Base-by-base conservation (phyloP, 345 rosid species). In the Limnanthes douglasii region DNA sequence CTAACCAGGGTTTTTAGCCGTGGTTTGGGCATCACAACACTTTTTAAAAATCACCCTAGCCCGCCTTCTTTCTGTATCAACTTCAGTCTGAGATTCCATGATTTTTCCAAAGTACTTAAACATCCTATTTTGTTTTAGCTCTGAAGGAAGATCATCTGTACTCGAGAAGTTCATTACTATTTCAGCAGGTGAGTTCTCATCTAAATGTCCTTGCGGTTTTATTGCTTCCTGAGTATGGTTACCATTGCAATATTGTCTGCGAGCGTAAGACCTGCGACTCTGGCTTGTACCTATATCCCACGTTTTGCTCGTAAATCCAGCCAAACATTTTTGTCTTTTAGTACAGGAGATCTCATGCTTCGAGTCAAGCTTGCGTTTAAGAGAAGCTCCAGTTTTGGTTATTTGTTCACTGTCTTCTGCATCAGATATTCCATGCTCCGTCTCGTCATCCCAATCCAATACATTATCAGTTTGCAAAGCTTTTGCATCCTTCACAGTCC, bases 11-110 rank as follows among this genome's bases (percentile, higher is more conserved):
- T n/a, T n/a, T n/a, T n/a, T n/a, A n/a, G n/a, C n/a, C n/a, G 90
- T 79, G 48, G 66, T 57, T 61, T 78, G 65, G 10, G 90, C 90
- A 58, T 78, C 83, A 8, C 59, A 51, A 23, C 63, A 46, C 43
- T 43, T 68, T 71, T 57, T 78, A 41, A 73, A 78, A 27, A 78
- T 78, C 51, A 78, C 82, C 56, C 78, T 70, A 15, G 83, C 90
- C 8, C 76, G 73, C 50, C 61, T 68, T 15, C 68, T 48, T 31
- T 68, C 65, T 30, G 50, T 58, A 48, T 73, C 82, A 16, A 73
- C 54, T 48, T 68, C 69, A 3, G 90, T 78, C 48, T 73, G 70
- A 8, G 60, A 53, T 61, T 68, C 83, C 40, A 52, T 65, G 42
- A 78, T 27, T n/a, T 79, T 78, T 28, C 83, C 90, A 36, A 73